These are phyloP conservation scores for Quercus phellos DNA, from an alignment of 331 rosid species.

Conservation along the genomic window DNA sequence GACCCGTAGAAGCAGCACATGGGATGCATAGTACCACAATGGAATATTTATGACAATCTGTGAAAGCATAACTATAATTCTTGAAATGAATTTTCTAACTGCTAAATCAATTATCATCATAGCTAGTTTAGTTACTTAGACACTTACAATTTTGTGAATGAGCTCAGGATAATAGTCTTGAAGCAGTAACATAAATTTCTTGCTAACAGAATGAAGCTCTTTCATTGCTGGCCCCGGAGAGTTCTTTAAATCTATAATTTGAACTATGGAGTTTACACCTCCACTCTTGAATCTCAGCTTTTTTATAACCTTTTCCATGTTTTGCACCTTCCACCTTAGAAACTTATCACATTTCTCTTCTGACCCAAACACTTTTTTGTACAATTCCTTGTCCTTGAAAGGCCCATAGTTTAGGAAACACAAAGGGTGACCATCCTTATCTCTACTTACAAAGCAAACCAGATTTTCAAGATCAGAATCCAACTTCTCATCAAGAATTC, in stretches of 20 bases:
- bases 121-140: too few species aligned
- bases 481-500: constrained; percentile 50
- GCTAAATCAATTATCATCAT: too few species aligned
- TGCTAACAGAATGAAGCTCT: constrained; percentile 44
- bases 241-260: constrained; percentile 60
- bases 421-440: constrained; percentile 66
- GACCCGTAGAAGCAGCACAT: constrained; percentile 46
- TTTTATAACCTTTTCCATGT: constrained; percentile 50
- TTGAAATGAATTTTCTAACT: background rate
- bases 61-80: background rate
- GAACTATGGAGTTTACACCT: constrained; percentile 56
- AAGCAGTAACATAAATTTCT: constrained; percentile 34
- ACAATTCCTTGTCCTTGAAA: constrained; percentile 38
- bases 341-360: constrained; percentile 33
- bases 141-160: constrained; percentile 45
- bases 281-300: constrained; percentile 48
- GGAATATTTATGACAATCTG: constrained; percentile 78
- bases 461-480: constrained; percentile 29
- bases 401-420: constrained; percentile 40
- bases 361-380: constrained; percentile 38
- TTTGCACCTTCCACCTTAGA: constrained; percentile 61
- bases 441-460: constrained; percentile 31
- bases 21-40: constrained; percentile 67
- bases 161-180: constrained; percentile 68
- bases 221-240: constrained; percentile 44